Conservation (phyloP, 208 protist species). For the Leishmania arabica region DNA sequence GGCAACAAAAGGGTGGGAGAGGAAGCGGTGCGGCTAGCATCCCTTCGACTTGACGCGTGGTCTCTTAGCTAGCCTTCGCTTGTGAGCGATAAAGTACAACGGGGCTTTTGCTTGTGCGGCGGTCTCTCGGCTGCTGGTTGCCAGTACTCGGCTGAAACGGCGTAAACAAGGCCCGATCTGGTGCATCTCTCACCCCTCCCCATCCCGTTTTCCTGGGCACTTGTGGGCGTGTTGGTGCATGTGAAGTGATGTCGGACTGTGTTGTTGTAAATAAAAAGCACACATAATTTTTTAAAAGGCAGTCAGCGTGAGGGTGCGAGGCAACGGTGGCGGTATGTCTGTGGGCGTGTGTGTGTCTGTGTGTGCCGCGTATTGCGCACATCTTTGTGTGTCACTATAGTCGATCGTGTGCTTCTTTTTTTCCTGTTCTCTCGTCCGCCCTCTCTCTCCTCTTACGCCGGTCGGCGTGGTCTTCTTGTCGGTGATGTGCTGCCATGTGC, state of each 20-base stretch:
- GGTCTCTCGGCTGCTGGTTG: background rate
- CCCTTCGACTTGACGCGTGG: background rate
- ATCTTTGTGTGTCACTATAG: background rate
- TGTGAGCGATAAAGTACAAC: background rate
- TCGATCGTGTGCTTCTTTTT: background rate
- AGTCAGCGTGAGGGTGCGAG: background rate
- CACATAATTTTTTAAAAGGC: background rate
- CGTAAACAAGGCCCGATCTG: background rate
- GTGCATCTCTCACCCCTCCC: background rate
- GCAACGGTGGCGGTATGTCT: background rate
- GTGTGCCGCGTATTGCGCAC: background rate
- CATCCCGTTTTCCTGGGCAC: background rate
- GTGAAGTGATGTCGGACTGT: background rate
- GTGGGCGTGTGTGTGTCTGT: background rate
- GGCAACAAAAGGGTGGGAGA: background rate
- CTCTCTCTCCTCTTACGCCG: too few relatives aligned
- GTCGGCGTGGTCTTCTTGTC: too few relatives aligned
- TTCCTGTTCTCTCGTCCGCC: background rate
- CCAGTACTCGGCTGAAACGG: background rate
- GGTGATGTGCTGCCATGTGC: too few relatives aligned
- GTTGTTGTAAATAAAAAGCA: too few relatives aligned
- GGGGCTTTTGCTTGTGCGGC: background rate
- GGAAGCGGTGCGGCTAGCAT: background rate
- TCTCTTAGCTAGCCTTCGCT: background rate
- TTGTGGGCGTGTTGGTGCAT: background rate